Conservation (phyloP, 1,284 basidiomycete species). For the Malassezia brasiliensis region DNA sequence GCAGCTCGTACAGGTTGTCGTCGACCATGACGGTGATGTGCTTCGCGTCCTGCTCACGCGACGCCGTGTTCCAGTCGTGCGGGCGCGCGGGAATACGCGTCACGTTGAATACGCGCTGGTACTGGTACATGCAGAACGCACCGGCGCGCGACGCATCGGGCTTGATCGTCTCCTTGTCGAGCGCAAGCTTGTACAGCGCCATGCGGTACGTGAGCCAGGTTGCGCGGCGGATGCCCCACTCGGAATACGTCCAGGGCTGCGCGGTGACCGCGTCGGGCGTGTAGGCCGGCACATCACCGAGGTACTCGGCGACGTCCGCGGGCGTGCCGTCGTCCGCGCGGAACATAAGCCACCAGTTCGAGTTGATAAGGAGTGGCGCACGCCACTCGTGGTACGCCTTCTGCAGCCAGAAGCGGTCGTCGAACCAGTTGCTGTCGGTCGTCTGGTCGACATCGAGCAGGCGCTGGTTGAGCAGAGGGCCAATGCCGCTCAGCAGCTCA, state of each 20-base stretch:
- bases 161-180: conserved; percentile 56
- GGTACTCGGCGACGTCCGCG: conserved; percentile 24
- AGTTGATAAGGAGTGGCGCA: conserved; percentile 75
- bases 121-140: conserved; percentile 57
- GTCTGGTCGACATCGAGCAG: conserved; percentile 71
- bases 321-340: conserved; percentile 53
- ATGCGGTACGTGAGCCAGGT: conserved; percentile 71
- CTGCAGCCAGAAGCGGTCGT: conserved; percentile 86
- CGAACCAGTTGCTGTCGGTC: conserved; percentile 86
- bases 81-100: conserved; percentile 49
- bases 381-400: conserved; percentile 86
- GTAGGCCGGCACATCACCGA: conserved; percentile 39
- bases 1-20: conserved; percentile 72
- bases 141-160: conserved; percentile 54
- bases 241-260: conserved; percentile 46
- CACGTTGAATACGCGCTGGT: conserved; percentile 49
- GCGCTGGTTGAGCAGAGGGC: conserved; percentile 65
- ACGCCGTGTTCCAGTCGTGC: conserved; percentile 50
- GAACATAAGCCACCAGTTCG: conserved; percentile 96
- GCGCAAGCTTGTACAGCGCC: conserved; percentile 65
- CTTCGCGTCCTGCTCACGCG: conserved; percentile 53
- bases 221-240: conserved; percentile 76
- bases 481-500: conserved; percentile 66
- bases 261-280: conserved; percentile 19
- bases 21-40: conserved; percentile 65